These are phyloP conservation scores for Macrocybe gigantea DNA, from an alignment of 768 basidiomycete genomes.

Conservation along the genomic window DNA sequence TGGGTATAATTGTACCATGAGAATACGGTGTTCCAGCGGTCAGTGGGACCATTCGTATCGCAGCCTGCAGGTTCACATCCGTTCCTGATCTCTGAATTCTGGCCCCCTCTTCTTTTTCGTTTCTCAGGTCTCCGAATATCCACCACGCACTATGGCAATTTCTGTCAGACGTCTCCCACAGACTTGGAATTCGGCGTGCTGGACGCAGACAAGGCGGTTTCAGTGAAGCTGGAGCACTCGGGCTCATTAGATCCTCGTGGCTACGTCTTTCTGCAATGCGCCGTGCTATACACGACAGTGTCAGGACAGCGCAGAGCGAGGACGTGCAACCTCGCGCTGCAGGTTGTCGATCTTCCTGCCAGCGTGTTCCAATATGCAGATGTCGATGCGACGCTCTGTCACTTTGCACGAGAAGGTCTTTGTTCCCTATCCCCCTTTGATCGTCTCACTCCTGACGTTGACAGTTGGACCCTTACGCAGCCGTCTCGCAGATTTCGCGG, in stretches of 20 bases:
- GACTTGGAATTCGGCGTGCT: conserved; percentile 77
- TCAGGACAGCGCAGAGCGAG: conserved; percentile 80
- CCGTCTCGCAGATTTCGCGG: conserved; percentile 55
- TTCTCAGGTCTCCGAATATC: conserved; percentile 54
- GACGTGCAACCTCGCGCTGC: conserved; percentile 79
- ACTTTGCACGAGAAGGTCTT: conserved; percentile 73
- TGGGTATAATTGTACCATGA: conserved; percentile 74
- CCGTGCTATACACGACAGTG: conserved; percentile 78
- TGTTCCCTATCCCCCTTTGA: not conserved
- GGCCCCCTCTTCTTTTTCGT: conserved; percentile 2
- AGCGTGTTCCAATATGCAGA: conserved; percentile 92
- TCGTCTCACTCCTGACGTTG: not conserved
- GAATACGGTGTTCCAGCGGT: conserved; percentile 86
- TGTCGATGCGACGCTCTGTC: conserved; percentile 73
- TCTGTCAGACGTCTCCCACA: conserved; percentile 57
- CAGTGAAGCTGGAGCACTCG: conserved; percentile 69
- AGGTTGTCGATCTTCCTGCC: conserved; percentile 76
- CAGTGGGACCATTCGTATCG: conserved; percentile 5
- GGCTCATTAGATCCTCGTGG: conserved; percentile 60
- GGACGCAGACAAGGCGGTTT: conserved; percentile 78
- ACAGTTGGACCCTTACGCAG: conserved; percentile 31
- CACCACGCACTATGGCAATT: conserved; percentile 63
- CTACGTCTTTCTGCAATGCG: conserved; percentile 79
- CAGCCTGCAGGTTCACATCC: not conserved
- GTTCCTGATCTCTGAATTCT: conserved; percentile 2